These are phyloP conservation scores for Basidioascus undulatus DNA, from an alignment of 768 basidiomycete genomes.

Conservation along the genomic window DNA sequence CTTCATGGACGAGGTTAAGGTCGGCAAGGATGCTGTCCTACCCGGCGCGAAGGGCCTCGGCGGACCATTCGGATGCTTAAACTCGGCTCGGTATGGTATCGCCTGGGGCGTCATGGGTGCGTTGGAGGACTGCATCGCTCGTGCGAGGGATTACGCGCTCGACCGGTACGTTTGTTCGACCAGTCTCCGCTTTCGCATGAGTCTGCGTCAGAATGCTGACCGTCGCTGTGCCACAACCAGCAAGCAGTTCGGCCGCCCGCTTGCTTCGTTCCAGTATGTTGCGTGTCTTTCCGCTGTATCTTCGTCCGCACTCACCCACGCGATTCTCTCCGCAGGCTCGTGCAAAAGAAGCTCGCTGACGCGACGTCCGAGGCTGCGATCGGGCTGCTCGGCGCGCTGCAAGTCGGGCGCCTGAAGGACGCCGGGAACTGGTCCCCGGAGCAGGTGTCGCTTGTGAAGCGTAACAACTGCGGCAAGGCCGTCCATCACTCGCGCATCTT, in stretches of 20 bases:
- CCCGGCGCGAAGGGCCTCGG: constrained; percentile 53
- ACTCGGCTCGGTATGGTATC: constrained; percentile 18
- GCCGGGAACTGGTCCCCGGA: constrained; percentile 47
- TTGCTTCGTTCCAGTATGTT: constrained; percentile 89
- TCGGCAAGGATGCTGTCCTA: constrained; percentile 48
- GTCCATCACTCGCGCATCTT: constrained; percentile 54
- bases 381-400: constrained; percentile 17
- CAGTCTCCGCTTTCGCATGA: background rate
- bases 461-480: constrained; percentile 89
- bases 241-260: constrained; percentile 64
- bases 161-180: constrained; percentile 37
- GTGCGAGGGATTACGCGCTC: constrained; percentile 57
- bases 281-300: no score
- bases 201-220: background rate
- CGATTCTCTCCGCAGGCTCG: no score
- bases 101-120: constrained; percentile 93
- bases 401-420: constrained; percentile 62
- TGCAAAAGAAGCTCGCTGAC: constrained; percentile 91
- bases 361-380: constrained; percentile 57
- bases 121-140: constrained; percentile 65
- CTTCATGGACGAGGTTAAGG: constrained; percentile 73
- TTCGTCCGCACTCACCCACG: no score
- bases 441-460: constrained; percentile 85
- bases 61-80: constrained; percentile 76
- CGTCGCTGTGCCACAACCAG: constrained; percentile 8